Conservation (phyloP, 2,329 filamentous ascomycete species). For the Endocalyx cinctus region DNA sequence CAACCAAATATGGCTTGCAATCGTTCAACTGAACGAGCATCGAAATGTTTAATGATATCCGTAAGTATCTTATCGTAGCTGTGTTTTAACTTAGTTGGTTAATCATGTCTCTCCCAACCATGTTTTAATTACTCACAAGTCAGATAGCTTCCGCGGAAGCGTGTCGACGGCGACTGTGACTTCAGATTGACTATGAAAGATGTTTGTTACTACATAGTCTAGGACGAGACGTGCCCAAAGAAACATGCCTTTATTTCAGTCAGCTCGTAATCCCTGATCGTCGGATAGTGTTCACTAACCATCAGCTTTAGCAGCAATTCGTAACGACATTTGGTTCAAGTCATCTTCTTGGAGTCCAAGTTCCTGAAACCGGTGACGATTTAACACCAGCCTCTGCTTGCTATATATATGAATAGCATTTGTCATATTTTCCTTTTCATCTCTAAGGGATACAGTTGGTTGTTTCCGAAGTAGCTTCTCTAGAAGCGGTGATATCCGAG, state of each 20-base stretch:
- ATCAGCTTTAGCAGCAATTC: too few relatives aligned
- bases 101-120: too few relatives aligned
- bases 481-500: slow-evolving; percentile 13
- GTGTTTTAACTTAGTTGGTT: too few relatives aligned
- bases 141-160: slow-evolving; percentile 18
- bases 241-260: slow-evolving; percentile 34
- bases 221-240: slow-evolving; percentile 31
- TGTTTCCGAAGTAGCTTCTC: slow-evolving; percentile 12
- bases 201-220: slow-evolving; percentile 26
- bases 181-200: slow-evolving; percentile 24
- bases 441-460: slow-evolving; percentile 18
- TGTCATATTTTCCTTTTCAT: slow-evolving; percentile 18
- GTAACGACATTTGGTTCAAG: too few relatives aligned
- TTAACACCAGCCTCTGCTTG: too few relatives aligned
- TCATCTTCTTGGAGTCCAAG: too few relatives aligned
- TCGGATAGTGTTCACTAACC: too few relatives aligned
- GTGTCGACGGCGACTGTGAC: slow-evolving; percentile 16
- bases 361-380: too few relatives aligned
- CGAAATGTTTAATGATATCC: slow-evolving; percentile 18
- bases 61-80: slow-evolving; percentile 28
- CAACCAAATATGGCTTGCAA: slow-evolving; percentile 28
- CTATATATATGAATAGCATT: too few relatives aligned
- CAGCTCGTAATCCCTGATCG: too few relatives aligned
- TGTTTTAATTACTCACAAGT: too few relatives aligned
- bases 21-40: slow-evolving; percentile 22